phyloP scores from a whole-genome alignment of 306 rosid species.

The Trichosanthes truncata region DNA sequence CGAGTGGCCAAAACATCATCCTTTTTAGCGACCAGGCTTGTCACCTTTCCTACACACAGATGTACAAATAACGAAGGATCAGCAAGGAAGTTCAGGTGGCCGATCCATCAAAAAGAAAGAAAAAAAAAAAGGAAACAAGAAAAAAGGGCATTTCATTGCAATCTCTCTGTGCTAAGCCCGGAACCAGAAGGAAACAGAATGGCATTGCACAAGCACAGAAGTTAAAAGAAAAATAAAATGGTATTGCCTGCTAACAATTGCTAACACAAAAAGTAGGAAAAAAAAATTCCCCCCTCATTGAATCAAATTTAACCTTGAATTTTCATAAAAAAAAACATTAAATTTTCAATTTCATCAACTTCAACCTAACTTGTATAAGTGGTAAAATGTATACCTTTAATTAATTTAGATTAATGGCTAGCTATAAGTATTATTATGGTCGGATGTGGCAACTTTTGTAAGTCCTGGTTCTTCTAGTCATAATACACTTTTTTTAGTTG shows the following conservation, averaged over 20 bases:
- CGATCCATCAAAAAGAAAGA: not conserved
- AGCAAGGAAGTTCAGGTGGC: not conserved
- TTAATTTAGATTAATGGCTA: not conserved
- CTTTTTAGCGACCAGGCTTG: conserved; percentile 76
- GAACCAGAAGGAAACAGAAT: not conserved
- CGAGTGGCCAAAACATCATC: conserved; percentile 46
- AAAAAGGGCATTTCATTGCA: not conserved
- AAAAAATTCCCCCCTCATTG: no score
- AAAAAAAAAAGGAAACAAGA: not conserved
- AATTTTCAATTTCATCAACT: no score
- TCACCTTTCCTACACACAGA: conserved; percentile 69
- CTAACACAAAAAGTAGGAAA: no score
- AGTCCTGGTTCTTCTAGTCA: not conserved
- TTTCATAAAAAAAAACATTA: not conserved
- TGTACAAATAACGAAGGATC: not conserved
- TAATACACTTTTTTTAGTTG: not conserved
- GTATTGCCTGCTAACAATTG: no score
- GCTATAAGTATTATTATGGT: not conserved
- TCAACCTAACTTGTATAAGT: no score
- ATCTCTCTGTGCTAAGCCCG: not conserved
- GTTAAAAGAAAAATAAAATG: not conserved
- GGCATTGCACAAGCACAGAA: not conserved
- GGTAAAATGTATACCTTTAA: not conserved
- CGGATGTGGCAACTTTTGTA: not conserved
- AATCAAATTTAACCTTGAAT: not conserved